These are phyloP conservation scores for Eugenia klotzschiana DNA, from an alignment of 441 rosid genomes.

Conservation along the genomic window DNA sequence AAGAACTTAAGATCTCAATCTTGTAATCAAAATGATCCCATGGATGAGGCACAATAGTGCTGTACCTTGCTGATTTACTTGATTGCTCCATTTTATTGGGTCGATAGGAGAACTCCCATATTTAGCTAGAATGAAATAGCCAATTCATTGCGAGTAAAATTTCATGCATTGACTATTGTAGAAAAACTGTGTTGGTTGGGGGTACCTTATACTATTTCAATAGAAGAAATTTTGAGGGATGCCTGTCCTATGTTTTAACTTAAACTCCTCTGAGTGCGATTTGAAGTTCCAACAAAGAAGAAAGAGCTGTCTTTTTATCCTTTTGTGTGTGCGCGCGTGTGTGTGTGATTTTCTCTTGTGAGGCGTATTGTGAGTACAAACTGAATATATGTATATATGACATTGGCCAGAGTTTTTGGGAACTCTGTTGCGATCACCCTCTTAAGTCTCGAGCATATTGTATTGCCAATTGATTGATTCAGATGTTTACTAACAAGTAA, in stretches of 20 bases:
- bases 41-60: conserved; percentile 45
- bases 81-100: background rate
- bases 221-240: background rate
- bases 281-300: background rate
- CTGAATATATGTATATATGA: background rate
- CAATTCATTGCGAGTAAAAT: too few relatives aligned
- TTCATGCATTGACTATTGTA: background rate
- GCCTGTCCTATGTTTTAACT: background rate
- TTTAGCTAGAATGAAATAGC: background rate
- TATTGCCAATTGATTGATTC: background rate
- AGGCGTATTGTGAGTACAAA: background rate
- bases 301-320: background rate
- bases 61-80: background rate
- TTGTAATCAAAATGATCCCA: conserved; percentile 25
- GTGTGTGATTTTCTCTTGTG: too few relatives aligned
- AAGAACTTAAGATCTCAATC: conserved; percentile 27
- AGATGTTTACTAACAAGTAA: background rate
- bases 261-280: background rate
- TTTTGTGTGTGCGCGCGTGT: too few relatives aligned
- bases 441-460: background rate
- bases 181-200: background rate
- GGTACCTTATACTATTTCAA: background rate
- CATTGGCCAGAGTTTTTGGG: background rate
- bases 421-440: background rate
- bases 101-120: background rate